Evolutionary conservation across 441 rosid genomes (phyloP).

Genomic region (Omphalea diandra): DNA sequence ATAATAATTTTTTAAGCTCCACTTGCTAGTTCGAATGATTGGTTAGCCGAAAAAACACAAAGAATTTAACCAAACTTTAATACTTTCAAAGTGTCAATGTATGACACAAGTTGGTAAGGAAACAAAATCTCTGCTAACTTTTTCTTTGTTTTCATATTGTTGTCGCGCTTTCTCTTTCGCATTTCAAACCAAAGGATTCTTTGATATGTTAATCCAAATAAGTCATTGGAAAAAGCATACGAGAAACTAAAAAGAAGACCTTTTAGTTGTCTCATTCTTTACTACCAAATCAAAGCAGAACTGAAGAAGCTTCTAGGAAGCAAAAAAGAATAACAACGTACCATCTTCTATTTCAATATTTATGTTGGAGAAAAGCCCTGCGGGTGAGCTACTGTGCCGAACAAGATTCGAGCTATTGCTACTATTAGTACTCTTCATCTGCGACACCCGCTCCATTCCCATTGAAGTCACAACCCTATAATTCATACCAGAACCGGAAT

Average conservation of each 20-base stretch:
- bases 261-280: neutral
- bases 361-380: conserved; percentile 71
- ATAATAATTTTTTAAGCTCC: conserved; percentile 20
- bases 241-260: neutral
- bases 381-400: conserved; percentile 93
- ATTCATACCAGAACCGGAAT: conserved; percentile 27
- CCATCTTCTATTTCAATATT: conserved; percentile 69
- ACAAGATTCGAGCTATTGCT: conserved; percentile 48
- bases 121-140: conserved; percentile 8
- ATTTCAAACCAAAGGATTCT: neutral
- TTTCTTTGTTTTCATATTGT: neutral
- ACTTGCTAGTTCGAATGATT: conserved; percentile 25
- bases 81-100: conserved; percentile 20
- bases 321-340: conserved; percentile 29
- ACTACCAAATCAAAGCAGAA: no score
- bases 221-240: neutral
- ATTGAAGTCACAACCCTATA: conserved; percentile 26
- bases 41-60: conserved; percentile 1
- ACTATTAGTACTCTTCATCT: conserved; percentile 32
- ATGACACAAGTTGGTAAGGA: conserved; percentile 5
- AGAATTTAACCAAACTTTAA: conserved; percentile 17
- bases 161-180: conserved; percentile 3
- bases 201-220: neutral
- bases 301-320: neutral
- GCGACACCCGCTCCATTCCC: conserved; percentile 35